phyloP scores from a whole-genome alignment of 2,329 filamentous ascomycete species.

The Passalora sequoiae region DNA sequence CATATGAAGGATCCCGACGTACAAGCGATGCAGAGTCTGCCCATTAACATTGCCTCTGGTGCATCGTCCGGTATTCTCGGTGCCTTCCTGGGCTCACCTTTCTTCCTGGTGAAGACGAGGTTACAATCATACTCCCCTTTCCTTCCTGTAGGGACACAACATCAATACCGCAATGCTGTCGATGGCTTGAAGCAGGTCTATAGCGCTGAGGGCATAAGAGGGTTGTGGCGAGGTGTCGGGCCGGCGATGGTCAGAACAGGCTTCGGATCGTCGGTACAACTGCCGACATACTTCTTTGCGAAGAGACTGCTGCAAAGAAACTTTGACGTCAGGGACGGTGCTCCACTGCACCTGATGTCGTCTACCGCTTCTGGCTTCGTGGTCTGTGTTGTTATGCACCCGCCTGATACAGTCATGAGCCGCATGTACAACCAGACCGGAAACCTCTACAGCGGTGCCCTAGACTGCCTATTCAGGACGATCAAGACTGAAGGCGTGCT shows the following conservation, averaged over 20 bases:
- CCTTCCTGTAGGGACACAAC: slow-evolving; percentile 93
- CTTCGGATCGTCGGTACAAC: slow-evolving; percentile 90
- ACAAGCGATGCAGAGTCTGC: slow-evolving; percentile 65
- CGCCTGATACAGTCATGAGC: slow-evolving; percentile 98
- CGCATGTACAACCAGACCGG: slow-evolving; percentile 98
- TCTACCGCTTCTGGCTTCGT: slow-evolving; percentile 90
- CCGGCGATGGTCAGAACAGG: slow-evolving; percentile 95
- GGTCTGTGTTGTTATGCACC: slow-evolving; percentile 97
- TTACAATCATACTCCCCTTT: slow-evolving; percentile 91
- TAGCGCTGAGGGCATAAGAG: slow-evolving; percentile 66
- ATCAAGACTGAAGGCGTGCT: slow-evolving; percentile 84
- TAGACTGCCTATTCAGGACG: slow-evolving; percentile 88
- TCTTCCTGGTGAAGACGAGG: slow-evolving; percentile 96
- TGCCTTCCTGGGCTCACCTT: slow-evolving; percentile 86
- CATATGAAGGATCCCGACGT: slow-evolving; percentile 39
- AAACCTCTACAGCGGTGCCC: slow-evolving; percentile 88
- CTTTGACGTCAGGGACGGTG: slow-evolving; percentile 83
- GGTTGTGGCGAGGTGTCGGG: slow-evolving; percentile 82
- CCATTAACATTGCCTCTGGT: slow-evolving; percentile 89
- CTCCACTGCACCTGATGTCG: slow-evolving; percentile 79
- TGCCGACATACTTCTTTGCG: slow-evolving; percentile 97
- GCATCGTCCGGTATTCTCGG: slow-evolving; percentile 85
- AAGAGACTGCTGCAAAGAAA: slow-evolving; percentile 80
- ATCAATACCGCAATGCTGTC: slow-evolving; percentile 77
- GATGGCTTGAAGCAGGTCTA: slow-evolving; percentile 83